These are phyloP conservation scores for Trypanosoma theileri DNA, from an alignment of 208 protist genomes.

Conservation along the genomic window DNA sequence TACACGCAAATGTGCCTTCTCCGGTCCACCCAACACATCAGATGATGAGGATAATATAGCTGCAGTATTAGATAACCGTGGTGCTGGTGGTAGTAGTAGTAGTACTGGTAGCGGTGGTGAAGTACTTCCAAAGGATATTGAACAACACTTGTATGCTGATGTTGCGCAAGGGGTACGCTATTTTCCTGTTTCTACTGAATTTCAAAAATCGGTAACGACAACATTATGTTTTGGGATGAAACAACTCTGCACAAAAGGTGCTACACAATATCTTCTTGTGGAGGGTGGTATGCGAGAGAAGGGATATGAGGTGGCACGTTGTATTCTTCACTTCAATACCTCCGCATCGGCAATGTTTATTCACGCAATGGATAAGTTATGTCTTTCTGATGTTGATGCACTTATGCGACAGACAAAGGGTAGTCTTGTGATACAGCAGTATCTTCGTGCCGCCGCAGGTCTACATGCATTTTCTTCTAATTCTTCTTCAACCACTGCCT, in stretches of 20 bases:
- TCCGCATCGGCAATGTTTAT: slow-evolving; percentile 54
- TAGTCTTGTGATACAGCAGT: slow-evolving; percentile 82
- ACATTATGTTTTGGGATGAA: slow-evolving; percentile 42
- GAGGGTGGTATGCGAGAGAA: slow-evolving; percentile 50
- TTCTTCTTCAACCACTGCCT: slow-evolving; percentile 5
- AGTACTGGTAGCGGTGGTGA: slow-evolving; percentile 28
- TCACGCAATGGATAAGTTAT: slow-evolving; percentile 71
- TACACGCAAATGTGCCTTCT: slow-evolving; percentile 73
- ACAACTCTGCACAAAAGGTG: slow-evolving; percentile 42
- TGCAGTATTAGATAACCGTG: neutral
- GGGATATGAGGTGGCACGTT: slow-evolving; percentile 68
- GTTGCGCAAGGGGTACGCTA: slow-evolving; percentile 51
- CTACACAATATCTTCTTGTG: slow-evolving; percentile 69
- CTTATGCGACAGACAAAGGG: slow-evolving; percentile 52
- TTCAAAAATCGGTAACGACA: slow-evolving; percentile 47
- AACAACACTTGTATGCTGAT: slow-evolving; percentile 45
- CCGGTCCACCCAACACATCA: slow-evolving; percentile 6
- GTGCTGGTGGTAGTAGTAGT: slow-evolving; percentile 14
- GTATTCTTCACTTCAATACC: slow-evolving; percentile 69
- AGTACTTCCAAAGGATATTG: slow-evolving; percentile 53
- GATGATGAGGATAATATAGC: slow-evolving; percentile 1
- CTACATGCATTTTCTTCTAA: slow-evolving; percentile 11
- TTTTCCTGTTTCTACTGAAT: slow-evolving; percentile 45
- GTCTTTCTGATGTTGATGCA: slow-evolving; percentile 52
- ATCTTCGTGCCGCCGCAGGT: slow-evolving; percentile 39